phyloP scores from a whole-genome alignment of 495 filamentous ascomycete species.

The Hypoxylon lienhwacheense region DNA sequence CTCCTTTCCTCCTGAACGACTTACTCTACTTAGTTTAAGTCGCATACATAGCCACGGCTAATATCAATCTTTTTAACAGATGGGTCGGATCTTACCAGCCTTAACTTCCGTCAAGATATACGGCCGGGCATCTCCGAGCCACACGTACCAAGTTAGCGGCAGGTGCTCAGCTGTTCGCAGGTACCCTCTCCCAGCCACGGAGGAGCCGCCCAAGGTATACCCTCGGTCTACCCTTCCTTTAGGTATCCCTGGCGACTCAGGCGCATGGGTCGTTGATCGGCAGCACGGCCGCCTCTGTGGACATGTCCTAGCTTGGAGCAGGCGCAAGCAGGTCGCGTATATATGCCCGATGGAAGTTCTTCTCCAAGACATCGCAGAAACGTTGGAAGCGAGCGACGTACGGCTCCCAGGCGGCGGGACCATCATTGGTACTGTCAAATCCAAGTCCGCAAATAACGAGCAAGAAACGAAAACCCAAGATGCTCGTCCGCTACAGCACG shows the following conservation, averaged over 20 bases:
- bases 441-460: too few species aligned
- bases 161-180: constrained; percentile 36
- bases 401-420: constrained; percentile 52
- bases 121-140: constrained; percentile 75
- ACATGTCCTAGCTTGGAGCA: constrained; percentile 85
- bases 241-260: constrained; percentile 84
- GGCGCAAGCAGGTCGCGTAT: constrained; percentile 74
- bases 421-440: too few species aligned
- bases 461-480: constrained; percentile 18
- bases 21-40: too few species aligned
- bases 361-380: constrained; percentile 78
- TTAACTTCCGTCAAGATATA: constrained; percentile 82
- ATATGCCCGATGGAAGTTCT: constrained; percentile 94
- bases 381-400: constrained; percentile 61
- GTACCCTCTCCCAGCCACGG: constrained; percentile 17
- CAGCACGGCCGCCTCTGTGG: constrained; percentile 78
- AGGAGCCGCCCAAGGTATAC: constrained; percentile 19
- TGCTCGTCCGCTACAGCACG: constrained; percentile 9
- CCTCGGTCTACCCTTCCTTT: constrained; percentile 38
- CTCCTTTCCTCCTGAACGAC: neutral
- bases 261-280: constrained; percentile 90
- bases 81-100: constrained; percentile 70
- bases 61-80: constrained; percentile 40
- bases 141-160: constrained; percentile 77
- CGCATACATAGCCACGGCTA: neutral